These are phyloP conservation scores for Dactylellina sp. DNA, from an alignment of 2,329 filamentous ascomycete genomes.

Conservation along the genomic window DNA sequence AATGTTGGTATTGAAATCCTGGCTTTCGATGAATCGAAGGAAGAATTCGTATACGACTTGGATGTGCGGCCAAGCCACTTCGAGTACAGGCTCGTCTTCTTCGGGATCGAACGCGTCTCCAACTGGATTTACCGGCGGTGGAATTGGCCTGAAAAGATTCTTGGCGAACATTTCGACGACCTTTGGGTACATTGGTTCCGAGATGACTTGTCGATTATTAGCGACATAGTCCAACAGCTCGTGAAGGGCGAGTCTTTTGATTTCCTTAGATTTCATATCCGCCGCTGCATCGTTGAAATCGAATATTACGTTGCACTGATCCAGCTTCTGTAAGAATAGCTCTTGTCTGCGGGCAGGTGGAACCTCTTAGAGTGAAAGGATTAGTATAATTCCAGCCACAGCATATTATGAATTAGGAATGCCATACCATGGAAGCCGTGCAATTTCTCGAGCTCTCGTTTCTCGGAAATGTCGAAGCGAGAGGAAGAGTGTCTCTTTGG, in stretches of 20 bases:
- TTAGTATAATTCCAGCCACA: conserved; percentile 27
- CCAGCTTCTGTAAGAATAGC: conserved; percentile 99
- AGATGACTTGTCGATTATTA: conserved; percentile 98
- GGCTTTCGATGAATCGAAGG: conserved; percentile 97
- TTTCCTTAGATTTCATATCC: conserved; percentile 99
- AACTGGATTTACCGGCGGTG: conserved; percentile 95
- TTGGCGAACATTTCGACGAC: conserved; percentile 99
- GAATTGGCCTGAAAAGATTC: conserved; percentile 96
- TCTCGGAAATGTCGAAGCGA: conserved; percentile 95
- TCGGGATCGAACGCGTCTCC: conserved; percentile 98
- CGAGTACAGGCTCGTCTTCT: conserved; percentile 96
- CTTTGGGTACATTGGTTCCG: conserved; percentile 97
- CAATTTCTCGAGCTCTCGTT: conserved; percentile 95
- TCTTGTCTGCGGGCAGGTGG: conserved; percentile 94
- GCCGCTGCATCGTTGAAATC: conserved; percentile 98
- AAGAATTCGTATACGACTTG: conserved; percentile 99
- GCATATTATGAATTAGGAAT: conserved; percentile 4
- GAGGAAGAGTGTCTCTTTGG: conserved; percentile 98
- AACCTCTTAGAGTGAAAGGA: conserved; percentile 71
- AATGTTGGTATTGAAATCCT: conserved; percentile 99
- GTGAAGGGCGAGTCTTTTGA: conserved; percentile 94
- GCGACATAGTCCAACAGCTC: conserved; percentile 97
- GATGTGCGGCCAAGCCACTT: conserved; percentile 99
- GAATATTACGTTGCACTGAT: conserved; percentile 99
- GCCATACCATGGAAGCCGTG: conserved; percentile 81